Conservation (phyloP, 2,329 filamentous ascomycete species). For the Pseudocercospora cruenta region DNA sequence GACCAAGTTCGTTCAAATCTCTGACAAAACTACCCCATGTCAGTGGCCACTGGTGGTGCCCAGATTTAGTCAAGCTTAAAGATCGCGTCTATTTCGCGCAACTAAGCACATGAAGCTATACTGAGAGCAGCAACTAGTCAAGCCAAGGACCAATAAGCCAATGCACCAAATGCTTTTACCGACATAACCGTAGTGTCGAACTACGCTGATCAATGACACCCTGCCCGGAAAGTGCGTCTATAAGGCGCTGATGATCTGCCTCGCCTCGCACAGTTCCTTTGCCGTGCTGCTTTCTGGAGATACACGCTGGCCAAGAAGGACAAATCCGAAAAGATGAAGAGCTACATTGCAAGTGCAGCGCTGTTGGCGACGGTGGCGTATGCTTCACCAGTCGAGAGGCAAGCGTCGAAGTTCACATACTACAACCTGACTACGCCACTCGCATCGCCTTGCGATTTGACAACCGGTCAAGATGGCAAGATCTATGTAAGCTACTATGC, state of each 20-base stretch:
- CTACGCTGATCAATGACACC: neutral
- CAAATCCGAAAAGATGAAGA: conserved; percentile 17
- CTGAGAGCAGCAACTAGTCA: neutral
- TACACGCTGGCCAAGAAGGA: neutral
- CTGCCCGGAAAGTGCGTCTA: neutral
- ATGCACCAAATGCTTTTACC: neutral
- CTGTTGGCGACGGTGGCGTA: conserved; percentile 15
- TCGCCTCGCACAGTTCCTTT: neutral
- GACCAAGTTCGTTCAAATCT: neutral
- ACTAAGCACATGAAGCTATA: conserved; percentile 1
- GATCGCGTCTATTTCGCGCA: neutral
- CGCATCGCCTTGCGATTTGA: conserved; percentile 27
- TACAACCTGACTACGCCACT: conserved; percentile 23
- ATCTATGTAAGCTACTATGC: conserved; percentile 21
- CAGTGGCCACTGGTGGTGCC: neutral
- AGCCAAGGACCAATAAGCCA: neutral
- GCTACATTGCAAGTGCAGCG: conserved; percentile 16
- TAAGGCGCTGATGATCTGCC: neutral
- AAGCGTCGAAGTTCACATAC: conserved; percentile 26
- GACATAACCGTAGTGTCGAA: conserved; percentile 6
- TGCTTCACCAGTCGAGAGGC: conserved; percentile 23
- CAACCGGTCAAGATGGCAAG: conserved; percentile 24
- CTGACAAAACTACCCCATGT: neutral
- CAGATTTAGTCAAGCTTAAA: neutral
- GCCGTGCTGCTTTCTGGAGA: neutral